These are phyloP conservation scores for Didymella segeticola DNA, from an alignment of 2,329 filamentous ascomycete genomes.

Conservation along the genomic window DNA sequence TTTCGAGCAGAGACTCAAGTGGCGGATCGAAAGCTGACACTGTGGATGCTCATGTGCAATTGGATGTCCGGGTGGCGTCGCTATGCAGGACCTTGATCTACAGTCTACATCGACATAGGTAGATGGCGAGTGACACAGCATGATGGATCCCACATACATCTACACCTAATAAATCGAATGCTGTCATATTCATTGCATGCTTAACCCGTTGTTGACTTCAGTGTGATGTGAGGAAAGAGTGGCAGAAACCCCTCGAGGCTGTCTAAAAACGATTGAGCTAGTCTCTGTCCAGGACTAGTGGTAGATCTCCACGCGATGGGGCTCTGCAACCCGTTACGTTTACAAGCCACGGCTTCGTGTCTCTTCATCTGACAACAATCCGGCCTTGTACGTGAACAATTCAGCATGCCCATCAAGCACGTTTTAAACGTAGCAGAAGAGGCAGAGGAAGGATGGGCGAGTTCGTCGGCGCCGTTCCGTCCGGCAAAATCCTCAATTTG, in stretches of 20 bases:
- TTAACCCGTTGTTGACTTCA: not conserved
- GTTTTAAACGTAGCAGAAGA: slow-evolving; percentile 17
- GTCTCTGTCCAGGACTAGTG: not conserved
- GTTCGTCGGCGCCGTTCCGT: slow-evolving; percentile 25
- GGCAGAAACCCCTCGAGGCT: not conserved
- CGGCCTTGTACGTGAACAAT: not conserved
- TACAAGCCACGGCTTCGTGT: slow-evolving; percentile 5
- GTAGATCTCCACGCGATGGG: slow-evolving; percentile 2
- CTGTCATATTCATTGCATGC: not conserved
- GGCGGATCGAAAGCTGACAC: not conserved
- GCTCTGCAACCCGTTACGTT: slow-evolving; percentile 16
- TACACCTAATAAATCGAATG: too few species aligned
- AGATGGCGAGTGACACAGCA: too few species aligned
- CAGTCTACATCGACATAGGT: too few species aligned
- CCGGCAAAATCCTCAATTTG: slow-evolving; percentile 33
- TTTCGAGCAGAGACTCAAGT: not conserved
- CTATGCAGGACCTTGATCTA: too few species aligned
- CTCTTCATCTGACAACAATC: not conserved
- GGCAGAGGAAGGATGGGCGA: slow-evolving; percentile 12
- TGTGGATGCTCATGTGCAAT: not conserved
- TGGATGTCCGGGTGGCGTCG: too few species aligned
- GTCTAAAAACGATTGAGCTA: not conserved
- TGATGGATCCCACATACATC: too few species aligned
- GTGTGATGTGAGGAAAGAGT: not conserved
- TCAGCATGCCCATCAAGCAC: slow-evolving; percentile 13